Evolutionary conservation across 306 rosid genomes (phyloP).

Genomic region (Morella rubra): DNA sequence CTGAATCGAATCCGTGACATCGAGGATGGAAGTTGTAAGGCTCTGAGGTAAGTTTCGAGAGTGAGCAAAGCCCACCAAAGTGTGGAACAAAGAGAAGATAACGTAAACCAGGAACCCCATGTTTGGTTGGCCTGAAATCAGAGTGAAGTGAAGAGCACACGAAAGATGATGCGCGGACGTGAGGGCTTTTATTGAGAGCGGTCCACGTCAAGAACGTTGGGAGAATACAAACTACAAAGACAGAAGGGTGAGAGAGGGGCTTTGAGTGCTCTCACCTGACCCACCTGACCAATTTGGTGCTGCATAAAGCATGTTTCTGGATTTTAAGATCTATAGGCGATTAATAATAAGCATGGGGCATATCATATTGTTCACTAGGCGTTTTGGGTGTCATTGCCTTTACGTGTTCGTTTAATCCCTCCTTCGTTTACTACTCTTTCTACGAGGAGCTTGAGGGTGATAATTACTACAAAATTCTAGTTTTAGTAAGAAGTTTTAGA

Average conservation of each 20-base stretch:
- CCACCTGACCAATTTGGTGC: neutral
- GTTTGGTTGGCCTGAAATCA: slow-evolving; percentile 16
- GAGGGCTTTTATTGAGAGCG: slow-evolving; percentile 21
- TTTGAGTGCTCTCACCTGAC: slow-evolving; percentile 34
- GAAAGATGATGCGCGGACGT: neutral
- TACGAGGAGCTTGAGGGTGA: neutral
- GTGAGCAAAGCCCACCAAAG: slow-evolving; percentile 22
- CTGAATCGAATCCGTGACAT: slow-evolving; percentile 48
- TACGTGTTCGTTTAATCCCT: slow-evolving; percentile 11
- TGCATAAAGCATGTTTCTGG: neutral
- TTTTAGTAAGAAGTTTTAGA: neutral
- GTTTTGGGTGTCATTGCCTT: slow-evolving; percentile 16
- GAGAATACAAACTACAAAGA: slow-evolving; percentile 24
- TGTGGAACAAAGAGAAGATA: slow-evolving; percentile 20
- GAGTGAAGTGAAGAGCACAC: neutral
- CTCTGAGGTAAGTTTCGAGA: slow-evolving; percentile 32
- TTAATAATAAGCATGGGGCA: neutral
- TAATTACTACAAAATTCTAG: neutral
- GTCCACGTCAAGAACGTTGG: slow-evolving; percentile 47
- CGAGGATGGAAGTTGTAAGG: slow-evolving; percentile 48
- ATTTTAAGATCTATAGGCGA: neutral
- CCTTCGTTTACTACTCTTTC: neutral
- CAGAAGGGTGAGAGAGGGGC: slow-evolving; percentile 29
- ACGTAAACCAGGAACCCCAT: slow-evolving; percentile 23
- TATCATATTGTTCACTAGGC: neutral